Percentiles rank a stretch among this genome's conserved stretches.
These are phyloP conservation scores for Pythium vanterpoolii DNA, from an alignment of 352 stramenopile genomes.

Conservation along the genomic window DNA sequence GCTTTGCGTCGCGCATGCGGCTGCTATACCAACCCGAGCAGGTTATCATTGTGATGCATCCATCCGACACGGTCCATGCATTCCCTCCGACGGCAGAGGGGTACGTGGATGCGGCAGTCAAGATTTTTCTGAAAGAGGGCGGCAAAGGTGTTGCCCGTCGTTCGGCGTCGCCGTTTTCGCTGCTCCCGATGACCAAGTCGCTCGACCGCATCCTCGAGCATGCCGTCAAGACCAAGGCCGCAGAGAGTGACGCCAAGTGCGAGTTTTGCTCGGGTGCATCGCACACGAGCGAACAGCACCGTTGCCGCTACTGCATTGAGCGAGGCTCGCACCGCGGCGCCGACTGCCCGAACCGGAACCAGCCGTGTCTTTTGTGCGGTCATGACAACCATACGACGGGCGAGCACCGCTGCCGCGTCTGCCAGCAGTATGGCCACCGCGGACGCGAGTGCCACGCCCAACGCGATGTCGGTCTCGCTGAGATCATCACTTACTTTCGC, in stretches of 20 bases:
- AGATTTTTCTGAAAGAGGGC: constrained; percentile 80
- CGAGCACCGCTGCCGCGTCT: constrained; percentile 79
- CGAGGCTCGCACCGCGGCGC: constrained; percentile 68
- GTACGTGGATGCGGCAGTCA: constrained; percentile 75
- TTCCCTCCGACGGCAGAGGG: constrained; percentile 80
- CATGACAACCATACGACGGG: constrained; percentile 75
- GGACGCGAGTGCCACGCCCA: constrained; percentile 81
- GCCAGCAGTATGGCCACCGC: constrained; percentile 79
- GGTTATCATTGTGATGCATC: constrained; percentile 83
- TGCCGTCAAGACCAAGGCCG: constrained; percentile 44
- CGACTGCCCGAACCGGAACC: constrained; percentile 67
- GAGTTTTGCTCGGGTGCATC: constrained; percentile 60
- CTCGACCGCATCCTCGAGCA: constrained; percentile 76
- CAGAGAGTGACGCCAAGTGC: constrained; percentile 37
- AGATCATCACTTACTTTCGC: constrained; percentile 82
- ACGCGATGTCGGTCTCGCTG: constrained; percentile 72
- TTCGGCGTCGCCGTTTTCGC: constrained; percentile 63
- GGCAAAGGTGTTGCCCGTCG: constrained; percentile 64
- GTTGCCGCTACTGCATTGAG: constrained; percentile 81
- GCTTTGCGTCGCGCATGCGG: constrained; percentile 68
- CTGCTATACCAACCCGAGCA: constrained; percentile 79
- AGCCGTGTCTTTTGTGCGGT: constrained; percentile 67
- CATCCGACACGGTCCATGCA: constrained; percentile 75
- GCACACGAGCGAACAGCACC: constrained; percentile 68
- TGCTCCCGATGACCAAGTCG: constrained; percentile 70